phyloP scores from a whole-genome alignment of 176 grass and related monocot species.

The Musa troglodytarum region DNA sequence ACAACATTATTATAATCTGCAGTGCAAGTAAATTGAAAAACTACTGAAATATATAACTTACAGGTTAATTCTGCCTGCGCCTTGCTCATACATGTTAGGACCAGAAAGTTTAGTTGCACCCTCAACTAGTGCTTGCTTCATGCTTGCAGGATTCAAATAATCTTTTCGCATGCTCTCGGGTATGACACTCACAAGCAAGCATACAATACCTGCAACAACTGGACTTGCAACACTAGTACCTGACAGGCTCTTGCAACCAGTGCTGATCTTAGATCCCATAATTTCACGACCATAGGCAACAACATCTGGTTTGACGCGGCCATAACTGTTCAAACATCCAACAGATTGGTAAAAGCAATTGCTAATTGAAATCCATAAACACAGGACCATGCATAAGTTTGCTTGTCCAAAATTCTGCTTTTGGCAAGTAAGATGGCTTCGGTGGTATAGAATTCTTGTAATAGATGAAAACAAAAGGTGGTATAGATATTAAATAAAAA shows the following conservation, averaged over 20 bases:
- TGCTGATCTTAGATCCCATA: constrained; percentile 98
- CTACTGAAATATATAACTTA: constrained; percentile 33
- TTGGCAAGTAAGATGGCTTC: not conserved
- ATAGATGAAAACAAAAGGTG: not conserved
- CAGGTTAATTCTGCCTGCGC: constrained; percentile 88
- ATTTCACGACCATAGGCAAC: constrained; percentile 97
- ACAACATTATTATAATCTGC: not conserved
- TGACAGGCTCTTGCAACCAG: constrained; percentile 92
- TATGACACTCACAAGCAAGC: constrained; percentile 83
- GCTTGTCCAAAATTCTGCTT: not conserved
- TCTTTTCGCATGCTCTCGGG: constrained; percentile 61
- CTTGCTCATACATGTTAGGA: constrained; percentile 93
- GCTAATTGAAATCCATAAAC: not conserved
- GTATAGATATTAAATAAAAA: too few relatives aligned
- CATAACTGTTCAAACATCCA: constrained; percentile 57
- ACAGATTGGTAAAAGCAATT: constrained; percentile 25
- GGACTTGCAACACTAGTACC: constrained; percentile 97
- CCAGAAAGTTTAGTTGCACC: constrained; percentile 92
- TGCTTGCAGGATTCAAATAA: constrained; percentile 75
- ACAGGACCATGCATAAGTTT: not conserved
- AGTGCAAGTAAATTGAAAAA: not conserved
- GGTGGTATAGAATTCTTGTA: not conserved
- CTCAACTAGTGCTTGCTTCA: constrained; percentile 98
- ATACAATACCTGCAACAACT: constrained; percentile 86
- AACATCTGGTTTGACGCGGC: constrained; percentile 88